Conservation (phyloP, 225 moss, liverwort and hornwort species). For the Pseudoscleropodium purum region DNA sequence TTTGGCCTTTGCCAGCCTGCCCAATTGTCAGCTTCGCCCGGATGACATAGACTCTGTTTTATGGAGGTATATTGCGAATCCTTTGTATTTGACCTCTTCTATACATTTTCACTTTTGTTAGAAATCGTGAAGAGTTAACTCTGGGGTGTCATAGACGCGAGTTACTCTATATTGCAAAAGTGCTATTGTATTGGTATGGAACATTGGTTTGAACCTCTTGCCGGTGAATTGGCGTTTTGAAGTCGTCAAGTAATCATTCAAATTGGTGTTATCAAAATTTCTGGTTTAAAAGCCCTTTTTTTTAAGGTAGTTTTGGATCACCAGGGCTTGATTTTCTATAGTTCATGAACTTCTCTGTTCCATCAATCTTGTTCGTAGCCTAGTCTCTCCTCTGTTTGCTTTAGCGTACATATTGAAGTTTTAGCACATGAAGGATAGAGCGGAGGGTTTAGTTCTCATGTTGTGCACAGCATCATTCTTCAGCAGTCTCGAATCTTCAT, state of each 20-base stretch:
- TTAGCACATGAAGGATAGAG: neutral
- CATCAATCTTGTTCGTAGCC: neutral
- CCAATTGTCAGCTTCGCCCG: constrained; percentile 73
- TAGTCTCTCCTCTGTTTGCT: neutral
- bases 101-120: neutral
- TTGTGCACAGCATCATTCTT: neutral
- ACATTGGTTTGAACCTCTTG: neutral
- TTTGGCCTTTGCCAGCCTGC: constrained; percentile 70
- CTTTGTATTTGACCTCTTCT: neutral
- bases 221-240: neutral
- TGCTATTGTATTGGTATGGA: neutral
- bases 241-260: neutral
- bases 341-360: neutral
- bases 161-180: neutral
- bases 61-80: constrained; percentile 52
- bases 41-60: constrained; percentile 83
- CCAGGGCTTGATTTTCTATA: neutral
- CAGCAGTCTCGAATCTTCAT: neutral
- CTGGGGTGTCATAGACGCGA: neutral
- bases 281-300: neutral
- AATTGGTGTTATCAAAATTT: neutral
- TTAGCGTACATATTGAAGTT: neutral
- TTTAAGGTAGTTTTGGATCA: neutral
- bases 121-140: neutral
- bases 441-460: neutral